Evolutionary conservation across 2,329 filamentous ascomycete species (phyloP), one percentile per base, ranked within the genome.

Genomic region (Fusarium aywerte): DNA sequence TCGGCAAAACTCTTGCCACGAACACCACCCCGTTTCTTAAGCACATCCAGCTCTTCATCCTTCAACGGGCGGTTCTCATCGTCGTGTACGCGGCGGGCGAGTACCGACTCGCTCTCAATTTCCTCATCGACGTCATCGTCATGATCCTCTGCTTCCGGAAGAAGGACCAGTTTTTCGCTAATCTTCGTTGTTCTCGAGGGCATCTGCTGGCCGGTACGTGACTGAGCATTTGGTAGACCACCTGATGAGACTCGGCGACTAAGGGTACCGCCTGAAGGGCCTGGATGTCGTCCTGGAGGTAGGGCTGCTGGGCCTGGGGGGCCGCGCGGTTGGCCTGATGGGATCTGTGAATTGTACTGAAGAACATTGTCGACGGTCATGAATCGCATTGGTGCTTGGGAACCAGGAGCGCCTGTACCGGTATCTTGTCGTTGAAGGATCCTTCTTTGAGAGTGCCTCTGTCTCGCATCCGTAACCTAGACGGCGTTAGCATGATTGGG

Each of bases 341-440:
- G 96, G 38, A 99, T 96, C 75, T 97, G 94, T 48, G 93, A 96
- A 61, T 93, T 91, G 81, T 97, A 92, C 77, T 97, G 93, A 7
- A 99, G 88, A 68, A 98, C 92, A 76, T 95, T 97, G 81, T 99
- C 96, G 78, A 99, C 95, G 2, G 89, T 90, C 76, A 98, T 92
- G 78, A 92, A 92, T 73, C 88, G 91, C 82, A 88, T 94, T 70
- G 85, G 83, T 69, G 76, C 72, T 16, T 76, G 77, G 5, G 67
- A 48, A 18, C 72, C 73, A 4, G 73, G 71, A 11, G 74, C 66
- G 3, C 72, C 74, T 33, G 76, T 58, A 35, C 67, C 68, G 6
- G 76, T 76, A 27, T 77, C 76, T 31, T 77, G 76, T 7, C 78
- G 77, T 36, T 76, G 74, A 9, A 76, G 68, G n/a, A 53, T 38